Evolutionary conservation across 805 yeast genomes (phyloP), one percentile per base, ranked within the genome.

Genomic region (Ogataea nitratoaversa): DNA sequence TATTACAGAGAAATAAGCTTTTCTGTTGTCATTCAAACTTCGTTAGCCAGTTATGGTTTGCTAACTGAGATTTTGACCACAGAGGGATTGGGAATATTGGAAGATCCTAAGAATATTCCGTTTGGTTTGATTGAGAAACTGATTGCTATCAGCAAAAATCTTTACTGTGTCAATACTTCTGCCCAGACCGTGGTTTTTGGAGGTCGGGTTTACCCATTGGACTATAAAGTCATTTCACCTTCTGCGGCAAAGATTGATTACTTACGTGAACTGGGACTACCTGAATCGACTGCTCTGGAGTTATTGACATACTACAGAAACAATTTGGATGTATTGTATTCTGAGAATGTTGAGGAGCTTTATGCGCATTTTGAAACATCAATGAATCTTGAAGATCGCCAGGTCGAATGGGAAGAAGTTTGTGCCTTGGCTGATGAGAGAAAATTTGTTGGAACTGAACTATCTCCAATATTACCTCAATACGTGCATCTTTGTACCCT

Each of bases 121-220:
- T 36, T 54, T 11, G 46, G 48, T 1, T 62, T 78, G 4, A 62
- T 76, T 34, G 74, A 72, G 20, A 73, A 71, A 42, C 38, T 78
- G 1, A 58, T 78, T 14, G 56, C 64, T 3, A 62, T 79, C 31
- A 55, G 74, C 23, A 68, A 67, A 35, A 64, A 68, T 35, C 61
- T 71, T 1, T 74, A 64, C 47, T 58, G 59, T 8, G 53, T 60
- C 1, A 56, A 58, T n/a, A 62, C 67, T 5, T 71, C 68, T 18
- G 57, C 60, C 3, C 60, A 53, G 17, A 52, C 58, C 4, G 60
- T 60, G 8, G 62, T 53, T 7, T 62, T 53, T 29, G 65, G 62
- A 32, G 71, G 70, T 20, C 48, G 57, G 29, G 49, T 65, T 30
- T 68, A 53, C 54, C 70, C 65, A 30, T 63, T 63, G 63, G 60